These are phyloP conservation scores for Neonectria faginata DNA, from an alignment of 2,329 filamentous ascomycete genomes.

Conservation along the genomic window DNA sequence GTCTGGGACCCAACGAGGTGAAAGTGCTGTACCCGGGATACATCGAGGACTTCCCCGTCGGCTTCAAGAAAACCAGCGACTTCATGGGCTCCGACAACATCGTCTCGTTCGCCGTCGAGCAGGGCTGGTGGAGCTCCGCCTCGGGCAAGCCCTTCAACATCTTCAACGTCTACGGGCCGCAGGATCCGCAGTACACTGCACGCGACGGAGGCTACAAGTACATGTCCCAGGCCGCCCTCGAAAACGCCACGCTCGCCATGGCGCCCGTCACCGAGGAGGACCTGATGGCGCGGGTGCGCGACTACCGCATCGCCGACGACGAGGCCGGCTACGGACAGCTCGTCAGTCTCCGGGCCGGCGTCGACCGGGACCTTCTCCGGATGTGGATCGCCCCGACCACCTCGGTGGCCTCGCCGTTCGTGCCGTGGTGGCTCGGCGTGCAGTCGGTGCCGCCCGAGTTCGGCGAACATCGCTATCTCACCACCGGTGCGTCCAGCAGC, in stretches of 20 bases:
- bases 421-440: conserved; percentile 41
- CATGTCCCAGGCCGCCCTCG: conserved; percentile 40
- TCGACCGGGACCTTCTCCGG: conserved; percentile 35
- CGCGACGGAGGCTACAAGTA: conserved; percentile 43
- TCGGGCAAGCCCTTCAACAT: conserved; percentile 39
- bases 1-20: conserved; percentile 38
- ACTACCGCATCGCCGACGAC: conserved; percentile 40
- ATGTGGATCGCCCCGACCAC: conserved; percentile 40
- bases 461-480: conserved; percentile 38
- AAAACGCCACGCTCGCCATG: conserved; percentile 39
- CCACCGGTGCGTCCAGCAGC: conserved; percentile 39
- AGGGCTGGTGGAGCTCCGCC: conserved; percentile 42
- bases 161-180: conserved; percentile 37
- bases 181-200: conserved; percentile 38
- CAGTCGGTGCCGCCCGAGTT: conserved; percentile 38
- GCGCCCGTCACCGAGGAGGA: conserved; percentile 37
- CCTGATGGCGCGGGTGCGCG: conserved; percentile 39
- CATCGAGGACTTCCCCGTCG: conserved; percentile 39
- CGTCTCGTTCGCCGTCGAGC: conserved; percentile 38
- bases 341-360: conserved; percentile 31
- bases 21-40: conserved; percentile 40
- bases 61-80: conserved; percentile 26
- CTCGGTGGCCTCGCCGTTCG: conserved; percentile 37
- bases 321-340: conserved; percentile 41
- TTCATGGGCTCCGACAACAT: conserved; percentile 40